A percentile compares a stretch with the other conserved stretches of the same genome.
Evolutionary conservation across 176 grass and related monocot species (phyloP).

Genomic region (Paspalum notatum): DNA sequence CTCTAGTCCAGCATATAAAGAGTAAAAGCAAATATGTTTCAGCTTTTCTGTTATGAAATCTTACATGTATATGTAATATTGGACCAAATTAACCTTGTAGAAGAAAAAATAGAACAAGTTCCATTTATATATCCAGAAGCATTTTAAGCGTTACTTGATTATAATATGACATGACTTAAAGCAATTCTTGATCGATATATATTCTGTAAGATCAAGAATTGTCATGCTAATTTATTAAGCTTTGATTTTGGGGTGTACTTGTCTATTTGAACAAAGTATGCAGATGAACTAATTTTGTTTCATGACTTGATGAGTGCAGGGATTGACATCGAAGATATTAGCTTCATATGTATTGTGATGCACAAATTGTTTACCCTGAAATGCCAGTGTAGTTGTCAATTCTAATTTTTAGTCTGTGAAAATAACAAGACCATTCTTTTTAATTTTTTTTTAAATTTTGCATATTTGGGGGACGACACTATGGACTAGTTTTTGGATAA

Average conservation of each 20-base stretch:
- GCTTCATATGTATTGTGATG: constrained; percentile 10
- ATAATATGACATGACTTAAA: not conserved
- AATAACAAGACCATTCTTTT: not conserved
- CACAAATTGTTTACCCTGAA: not conserved
- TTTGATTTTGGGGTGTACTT: constrained; percentile 11
- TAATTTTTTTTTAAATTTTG: not conserved
- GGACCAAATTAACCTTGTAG: not conserved
- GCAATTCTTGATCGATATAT: not conserved
- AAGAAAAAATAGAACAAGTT: not conserved
- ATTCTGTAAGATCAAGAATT: not conserved
- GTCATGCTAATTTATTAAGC: constrained; percentile 6
- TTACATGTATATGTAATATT: not conserved
- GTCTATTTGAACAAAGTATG: not conserved
- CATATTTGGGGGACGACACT: not conserved
- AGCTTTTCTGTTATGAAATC: not conserved
- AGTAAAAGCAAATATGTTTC: not conserved
- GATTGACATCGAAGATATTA: not conserved
- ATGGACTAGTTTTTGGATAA: not conserved
- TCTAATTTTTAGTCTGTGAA: not conserved
- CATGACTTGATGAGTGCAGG: not conserved
- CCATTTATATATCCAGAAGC: not conserved
- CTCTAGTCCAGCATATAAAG: not conserved
- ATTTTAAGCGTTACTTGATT: not conserved
- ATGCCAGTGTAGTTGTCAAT: not conserved
- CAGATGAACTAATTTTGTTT: not conserved